Conservation (phyloP, 169 alveolate species). For the Plasmodium cynomolgi region DNA sequence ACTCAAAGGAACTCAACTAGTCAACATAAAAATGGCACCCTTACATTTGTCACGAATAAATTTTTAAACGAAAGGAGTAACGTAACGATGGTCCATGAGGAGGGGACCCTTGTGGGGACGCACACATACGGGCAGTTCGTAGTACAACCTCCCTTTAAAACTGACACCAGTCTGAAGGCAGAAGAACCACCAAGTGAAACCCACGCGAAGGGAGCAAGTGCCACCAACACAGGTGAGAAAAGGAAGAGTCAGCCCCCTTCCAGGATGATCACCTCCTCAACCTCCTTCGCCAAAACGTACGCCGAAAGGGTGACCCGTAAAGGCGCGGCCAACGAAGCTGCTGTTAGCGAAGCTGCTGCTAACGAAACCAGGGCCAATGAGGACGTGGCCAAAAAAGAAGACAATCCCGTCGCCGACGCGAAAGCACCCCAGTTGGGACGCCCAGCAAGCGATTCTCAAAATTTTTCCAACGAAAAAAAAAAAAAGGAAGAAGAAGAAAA, state of each 20-base stretch:
- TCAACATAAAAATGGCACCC: not conserved
- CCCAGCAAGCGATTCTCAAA: not conserved
- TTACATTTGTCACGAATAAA: not conserved
- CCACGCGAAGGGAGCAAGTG: not conserved
- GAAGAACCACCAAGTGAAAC: not conserved
- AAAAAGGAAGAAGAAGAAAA: not conserved
- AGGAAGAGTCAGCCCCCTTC: not conserved
- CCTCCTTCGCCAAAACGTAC: not conserved
- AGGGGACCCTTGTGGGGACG: not conserved
- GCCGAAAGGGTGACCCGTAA: not conserved
- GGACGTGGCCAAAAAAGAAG: not conserved
- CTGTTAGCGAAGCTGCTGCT: not conserved
- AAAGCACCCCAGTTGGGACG: not conserved
- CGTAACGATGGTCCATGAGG: not conserved
- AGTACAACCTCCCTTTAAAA: not conserved
- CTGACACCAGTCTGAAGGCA: not conserved
- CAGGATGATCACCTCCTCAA: not conserved
- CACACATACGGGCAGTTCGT: not conserved
- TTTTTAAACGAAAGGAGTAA: not conserved
- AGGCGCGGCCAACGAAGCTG: not conserved
- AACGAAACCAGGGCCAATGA: not conserved
- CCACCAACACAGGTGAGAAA: not conserved
- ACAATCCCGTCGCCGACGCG: not conserved
- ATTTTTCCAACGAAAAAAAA: not conserved
- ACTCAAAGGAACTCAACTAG: not conserved